These are phyloP conservation scores for Phytophthora hibernalis DNA, from an alignment of 352 stramenopile species.

Conservation along the genomic window DNA sequence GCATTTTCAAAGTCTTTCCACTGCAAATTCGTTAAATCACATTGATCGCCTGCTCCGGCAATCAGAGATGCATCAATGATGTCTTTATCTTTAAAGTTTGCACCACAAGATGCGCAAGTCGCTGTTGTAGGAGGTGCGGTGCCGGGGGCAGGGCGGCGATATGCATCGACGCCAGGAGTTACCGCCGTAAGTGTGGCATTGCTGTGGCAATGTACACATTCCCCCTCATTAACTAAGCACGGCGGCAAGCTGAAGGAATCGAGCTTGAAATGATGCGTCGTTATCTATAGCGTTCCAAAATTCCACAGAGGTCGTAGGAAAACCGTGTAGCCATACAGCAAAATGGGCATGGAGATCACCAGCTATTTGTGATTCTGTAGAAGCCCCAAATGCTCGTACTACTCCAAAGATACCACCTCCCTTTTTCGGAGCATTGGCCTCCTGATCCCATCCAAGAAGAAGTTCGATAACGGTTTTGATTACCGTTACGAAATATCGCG, in stretches of 20 bases:
- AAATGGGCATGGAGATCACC: conserved; percentile 39
- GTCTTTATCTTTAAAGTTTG: conserved; percentile 5
- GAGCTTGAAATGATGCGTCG: no score
- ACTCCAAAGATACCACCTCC: conserved; percentile 37
- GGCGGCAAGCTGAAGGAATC: no score
- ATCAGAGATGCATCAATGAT: conserved; percentile 7
- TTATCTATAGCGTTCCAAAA: not conserved
- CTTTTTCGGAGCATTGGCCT: not conserved
- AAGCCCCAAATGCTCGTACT: conserved; percentile 29
- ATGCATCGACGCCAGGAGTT: conserved; percentile 4
- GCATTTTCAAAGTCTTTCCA: conserved; percentile 9
- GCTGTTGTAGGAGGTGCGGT: conserved; percentile 6
- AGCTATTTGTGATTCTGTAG: conserved; percentile 35
- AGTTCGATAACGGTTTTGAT: conserved; percentile 25
- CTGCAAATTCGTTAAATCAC: not conserved
- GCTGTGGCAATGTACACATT: not conserved
- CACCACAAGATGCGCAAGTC: not conserved
- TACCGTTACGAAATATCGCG: conserved; percentile 25
- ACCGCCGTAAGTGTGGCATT: not conserved
- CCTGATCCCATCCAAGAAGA: conserved; percentile 32
- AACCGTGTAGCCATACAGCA: conserved; percentile 37
- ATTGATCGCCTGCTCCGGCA: not conserved
- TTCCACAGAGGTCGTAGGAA: conserved; percentile 19
- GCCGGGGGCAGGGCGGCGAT: conserved; percentile 7
- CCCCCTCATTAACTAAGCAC: not conserved